phyloP scores from a whole-genome alignment of 768 basidiomycete genomes.

The Amanita molliuscula region DNA sequence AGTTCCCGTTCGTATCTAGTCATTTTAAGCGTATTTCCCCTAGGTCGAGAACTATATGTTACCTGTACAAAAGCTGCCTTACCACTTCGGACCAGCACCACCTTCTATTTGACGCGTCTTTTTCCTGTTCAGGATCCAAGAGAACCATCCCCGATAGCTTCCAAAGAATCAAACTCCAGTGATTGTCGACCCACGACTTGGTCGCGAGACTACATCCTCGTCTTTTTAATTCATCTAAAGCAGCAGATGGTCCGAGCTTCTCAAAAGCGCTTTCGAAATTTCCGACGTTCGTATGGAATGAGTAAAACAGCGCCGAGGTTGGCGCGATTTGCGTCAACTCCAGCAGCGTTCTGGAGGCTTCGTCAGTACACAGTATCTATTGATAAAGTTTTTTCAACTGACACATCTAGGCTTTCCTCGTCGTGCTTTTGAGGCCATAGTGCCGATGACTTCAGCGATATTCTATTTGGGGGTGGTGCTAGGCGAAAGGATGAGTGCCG shows the following conservation, averaged over 20 bases:
- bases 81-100: constrained; percentile 85
- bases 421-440: constrained; percentile 39
- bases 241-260: constrained; percentile 39
- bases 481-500: not conserved
- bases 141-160: constrained; percentile 82
- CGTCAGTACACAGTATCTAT: not conserved
- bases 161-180: constrained; percentile 89
- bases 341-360: constrained; percentile 29
- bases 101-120: constrained; percentile 31
- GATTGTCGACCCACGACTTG: constrained; percentile 82
- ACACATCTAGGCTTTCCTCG: constrained; percentile 28
- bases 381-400: constrained; percentile 36
- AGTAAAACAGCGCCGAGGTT: constrained; percentile 44
- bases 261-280: constrained; percentile 9
- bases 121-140: constrained; percentile 56
- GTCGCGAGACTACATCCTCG: constrained; percentile 62
- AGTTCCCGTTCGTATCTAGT: constrained; percentile 83
- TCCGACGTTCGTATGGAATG: constrained; percentile 32
- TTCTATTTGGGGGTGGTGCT: constrained; percentile 21
- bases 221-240: constrained; percentile 40
- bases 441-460: constrained; percentile 37
- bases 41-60: constrained; percentile 9
- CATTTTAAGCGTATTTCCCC: not conserved
- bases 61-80: constrained; percentile 83
- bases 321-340: constrained; percentile 49